phyloP scores from a whole-genome alignment of 352 stramenopile genomes.

The Pythium aristosporum region DNA sequence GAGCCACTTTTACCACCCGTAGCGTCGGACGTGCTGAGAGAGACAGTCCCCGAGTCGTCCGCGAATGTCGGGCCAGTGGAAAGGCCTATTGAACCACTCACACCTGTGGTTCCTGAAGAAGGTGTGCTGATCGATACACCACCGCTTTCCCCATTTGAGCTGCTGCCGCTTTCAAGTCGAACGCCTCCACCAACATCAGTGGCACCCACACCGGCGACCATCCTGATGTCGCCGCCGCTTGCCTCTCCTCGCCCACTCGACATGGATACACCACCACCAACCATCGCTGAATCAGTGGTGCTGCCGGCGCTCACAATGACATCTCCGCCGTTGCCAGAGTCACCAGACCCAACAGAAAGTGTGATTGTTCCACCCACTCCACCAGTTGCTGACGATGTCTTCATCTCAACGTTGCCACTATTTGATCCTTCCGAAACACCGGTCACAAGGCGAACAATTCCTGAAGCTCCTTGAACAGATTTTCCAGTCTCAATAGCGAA shows the following conservation, averaged over 20 bases:
- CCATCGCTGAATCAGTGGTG: constrained; percentile 1
- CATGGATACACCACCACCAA: constrained; percentile 9
- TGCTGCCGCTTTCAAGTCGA: constrained; percentile 12
- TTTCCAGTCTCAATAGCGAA: constrained; percentile 11
- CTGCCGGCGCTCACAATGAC: constrained; percentile 8
- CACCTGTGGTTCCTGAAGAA: neutral
- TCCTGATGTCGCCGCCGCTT: constrained; percentile 8
- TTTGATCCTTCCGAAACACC: constrained; percentile 1
- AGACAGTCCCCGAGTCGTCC: constrained; percentile 8
- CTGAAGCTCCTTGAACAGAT: constrained; percentile 14
- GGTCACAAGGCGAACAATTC: constrained; percentile 15
- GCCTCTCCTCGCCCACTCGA: neutral
- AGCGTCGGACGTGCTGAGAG: constrained; percentile 5
- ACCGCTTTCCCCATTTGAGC: constrained; percentile 13
- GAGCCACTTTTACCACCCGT: constrained; percentile 14
- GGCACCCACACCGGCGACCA: constrained; percentile 5
- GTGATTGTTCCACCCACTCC: constrained; percentile 19
- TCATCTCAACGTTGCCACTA: constrained; percentile 17
- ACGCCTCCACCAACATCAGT: constrained; percentile 12
- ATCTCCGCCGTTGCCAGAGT: constrained; percentile 21
- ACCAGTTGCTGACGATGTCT: constrained; percentile 13
- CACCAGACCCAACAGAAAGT: constrained; percentile 19
- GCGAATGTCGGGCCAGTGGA: constrained; percentile 8
- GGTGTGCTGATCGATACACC: constrained; percentile 1
- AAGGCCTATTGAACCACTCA: constrained; percentile 13